phyloP scores from a whole-genome alignment of 192 early-diverging fungal species.

The Pecoramyces ruminantium region DNA sequence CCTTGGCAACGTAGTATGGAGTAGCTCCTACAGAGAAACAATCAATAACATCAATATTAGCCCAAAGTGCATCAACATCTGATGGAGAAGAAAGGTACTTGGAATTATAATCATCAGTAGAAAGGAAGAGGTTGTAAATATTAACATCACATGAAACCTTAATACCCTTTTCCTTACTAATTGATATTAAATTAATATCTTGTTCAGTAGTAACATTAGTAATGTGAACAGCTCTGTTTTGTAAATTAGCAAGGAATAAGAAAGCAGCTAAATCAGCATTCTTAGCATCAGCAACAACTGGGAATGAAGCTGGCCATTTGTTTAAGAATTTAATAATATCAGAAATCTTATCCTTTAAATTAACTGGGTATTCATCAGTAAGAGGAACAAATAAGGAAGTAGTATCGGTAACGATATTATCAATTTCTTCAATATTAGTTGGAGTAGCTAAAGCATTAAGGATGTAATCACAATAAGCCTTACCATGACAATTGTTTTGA shows the following conservation, averaged over 20 bases:
- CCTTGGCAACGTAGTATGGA: slow-evolving; percentile 40
- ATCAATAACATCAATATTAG: slow-evolving; percentile 62
- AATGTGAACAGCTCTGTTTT: slow-evolving; percentile 72
- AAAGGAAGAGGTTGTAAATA: slow-evolving; percentile 67
- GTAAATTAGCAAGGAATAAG: slow-evolving; percentile 69
- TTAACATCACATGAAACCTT: slow-evolving; percentile 84
- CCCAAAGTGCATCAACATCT: slow-evolving; percentile 69
- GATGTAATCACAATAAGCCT: slow-evolving; percentile 52
- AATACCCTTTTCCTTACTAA: slow-evolving; percentile 73
- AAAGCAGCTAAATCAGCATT: slow-evolving; percentile 76
- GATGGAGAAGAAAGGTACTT: slow-evolving; percentile 9
- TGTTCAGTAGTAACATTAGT: slow-evolving; percentile 60
- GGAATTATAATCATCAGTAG: slow-evolving; percentile 17
- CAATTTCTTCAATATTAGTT: slow-evolving; percentile 46
- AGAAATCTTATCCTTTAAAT: slow-evolving; percentile 31
- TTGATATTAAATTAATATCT: slow-evolving; percentile 69
- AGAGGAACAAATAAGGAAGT: slow-evolving; percentile 42
- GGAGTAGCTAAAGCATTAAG: slow-evolving; percentile 6
- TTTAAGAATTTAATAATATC: slow-evolving; percentile 58
- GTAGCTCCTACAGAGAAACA: slow-evolving; percentile 65
- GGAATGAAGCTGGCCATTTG: slow-evolving; percentile 55
- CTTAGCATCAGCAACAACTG: slow-evolving; percentile 69
- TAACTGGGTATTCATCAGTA: slow-evolving; percentile 19
- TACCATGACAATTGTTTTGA: slow-evolving; percentile 17
- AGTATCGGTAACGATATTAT: slow-evolving; percentile 32